Conservation (phyloP, 192 early-diverging fungal species). For the Backusella luteola region DNA sequence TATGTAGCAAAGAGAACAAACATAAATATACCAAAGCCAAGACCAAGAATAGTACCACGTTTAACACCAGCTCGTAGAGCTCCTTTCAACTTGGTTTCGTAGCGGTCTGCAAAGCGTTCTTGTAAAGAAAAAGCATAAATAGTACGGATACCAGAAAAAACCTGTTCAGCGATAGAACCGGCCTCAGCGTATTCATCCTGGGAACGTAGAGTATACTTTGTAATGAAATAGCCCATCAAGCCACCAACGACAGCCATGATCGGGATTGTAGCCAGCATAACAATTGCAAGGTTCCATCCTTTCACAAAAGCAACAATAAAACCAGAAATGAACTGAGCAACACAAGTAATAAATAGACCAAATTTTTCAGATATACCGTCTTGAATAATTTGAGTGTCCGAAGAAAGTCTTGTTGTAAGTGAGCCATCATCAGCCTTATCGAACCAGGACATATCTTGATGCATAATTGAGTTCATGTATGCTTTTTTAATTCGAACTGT, state of each 20-base stretch:
- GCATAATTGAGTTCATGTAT: slow-evolving; percentile 74
- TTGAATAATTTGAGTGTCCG: slow-evolving; percentile 80
- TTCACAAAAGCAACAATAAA: slow-evolving; percentile 75
- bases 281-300: slow-evolving; percentile 74
- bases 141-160: slow-evolving; percentile 77
- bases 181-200: slow-evolving; percentile 75
- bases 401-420: slow-evolving; percentile 80
- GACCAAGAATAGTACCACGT: slow-evolving; percentile 56
- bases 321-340: slow-evolving; percentile 68
- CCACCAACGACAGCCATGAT: slow-evolving; percentile 48
- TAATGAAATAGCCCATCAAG: slow-evolving; percentile 37
- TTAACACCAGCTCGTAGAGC: slow-evolving; percentile 64
- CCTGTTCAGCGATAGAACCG: slow-evolving; percentile 83
- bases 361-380: slow-evolving; percentile 87
- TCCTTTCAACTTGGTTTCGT: slow-evolving; percentile 53
- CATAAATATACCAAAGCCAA: slow-evolving; percentile 72
- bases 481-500: slow-evolving; percentile 63
- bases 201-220: slow-evolving; percentile 43
- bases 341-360: slow-evolving; percentile 61
- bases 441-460: slow-evolving; percentile 88
- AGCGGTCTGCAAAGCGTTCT: slow-evolving; percentile 63
- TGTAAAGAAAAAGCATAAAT: slow-evolving; percentile 81
- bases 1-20: slow-evolving; percentile 71
- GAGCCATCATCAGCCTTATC: slow-evolving; percentile 73
- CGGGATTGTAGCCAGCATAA: slow-evolving; percentile 74